Evolutionary conservation across 805 yeast species (phyloP).

Genomic region (Candida peoriensis): DNA sequence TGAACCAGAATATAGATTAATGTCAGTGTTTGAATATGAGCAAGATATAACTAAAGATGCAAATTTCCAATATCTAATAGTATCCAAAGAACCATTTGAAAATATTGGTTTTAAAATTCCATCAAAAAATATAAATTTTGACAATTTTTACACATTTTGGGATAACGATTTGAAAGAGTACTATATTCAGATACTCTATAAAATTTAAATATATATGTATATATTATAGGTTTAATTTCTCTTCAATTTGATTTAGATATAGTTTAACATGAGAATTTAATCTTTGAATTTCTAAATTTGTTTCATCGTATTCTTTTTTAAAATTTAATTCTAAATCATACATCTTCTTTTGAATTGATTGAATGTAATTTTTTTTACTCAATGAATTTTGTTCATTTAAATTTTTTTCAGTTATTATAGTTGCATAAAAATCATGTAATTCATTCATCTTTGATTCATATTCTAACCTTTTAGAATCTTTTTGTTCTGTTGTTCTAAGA

Average conservation of each 20-base stretch:
- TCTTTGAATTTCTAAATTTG: slow-evolving; percentile 26
- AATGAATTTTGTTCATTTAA: slow-evolving; percentile 33
- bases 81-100: slow-evolving; percentile 90
- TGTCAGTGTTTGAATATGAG: slow-evolving; percentile 70
- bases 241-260: not conserved
- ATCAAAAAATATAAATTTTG: slow-evolving; percentile 38
- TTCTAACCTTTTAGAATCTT: slow-evolving; percentile 30
- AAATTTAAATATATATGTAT: no score
- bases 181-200: slow-evolving; percentile 66
- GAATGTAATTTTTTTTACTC: slow-evolving; percentile 30
- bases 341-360: slow-evolving; percentile 34
- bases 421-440: slow-evolving; percentile 32
- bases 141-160: slow-evolving; percentile 63
- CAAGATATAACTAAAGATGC: slow-evolving; percentile 43
- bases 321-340: slow-evolving; percentile 28
- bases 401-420: slow-evolving; percentile 32
- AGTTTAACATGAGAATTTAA: slow-evolving; percentile 21
- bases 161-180: slow-evolving; percentile 65
- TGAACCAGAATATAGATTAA: slow-evolving; percentile 67
- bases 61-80: slow-evolving; percentile 62
- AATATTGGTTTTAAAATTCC: slow-evolving; percentile 76
- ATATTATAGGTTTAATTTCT: not conserved
- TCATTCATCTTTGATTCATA: slow-evolving; percentile 30
- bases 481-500: slow-evolving; percentile 30
- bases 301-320: slow-evolving; percentile 35